Evolutionary conservation across 768 basidiomycete genomes (phyloP).

Genomic region (Phylloporus scabripes): DNA sequence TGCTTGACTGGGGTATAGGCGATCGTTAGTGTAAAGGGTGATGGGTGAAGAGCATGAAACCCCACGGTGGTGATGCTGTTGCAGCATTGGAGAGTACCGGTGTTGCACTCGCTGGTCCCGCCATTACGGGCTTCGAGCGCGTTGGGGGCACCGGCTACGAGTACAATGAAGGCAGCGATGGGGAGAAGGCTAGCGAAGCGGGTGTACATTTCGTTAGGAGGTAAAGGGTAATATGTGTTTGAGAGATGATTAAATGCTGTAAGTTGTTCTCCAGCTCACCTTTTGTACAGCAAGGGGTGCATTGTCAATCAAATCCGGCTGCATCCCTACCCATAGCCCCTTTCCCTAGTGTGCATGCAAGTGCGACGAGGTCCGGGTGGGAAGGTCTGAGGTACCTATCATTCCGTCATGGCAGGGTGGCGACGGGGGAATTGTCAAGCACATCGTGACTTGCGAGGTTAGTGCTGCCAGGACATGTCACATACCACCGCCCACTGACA

Average conservation of each 20-base stretch:
- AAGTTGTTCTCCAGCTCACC: neutral
- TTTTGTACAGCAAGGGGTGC: neutral
- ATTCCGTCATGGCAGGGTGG: too few relatives aligned
- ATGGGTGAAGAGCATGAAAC: neutral
- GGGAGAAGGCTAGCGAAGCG: constrained; percentile 6
- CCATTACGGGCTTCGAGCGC: neutral
- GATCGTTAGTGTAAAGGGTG: neutral
- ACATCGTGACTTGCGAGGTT: too few relatives aligned
- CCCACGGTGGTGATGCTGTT: neutral
- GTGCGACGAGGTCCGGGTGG: too few relatives aligned
- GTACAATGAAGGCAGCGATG: constrained; percentile 7
- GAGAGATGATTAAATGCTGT: too few relatives aligned
- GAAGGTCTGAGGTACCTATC: too few relatives aligned
- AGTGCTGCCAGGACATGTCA: too few relatives aligned
- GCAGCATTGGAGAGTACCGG: constrained; percentile 13
- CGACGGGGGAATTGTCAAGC: too few relatives aligned
- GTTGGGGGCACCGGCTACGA: constrained; percentile 2
- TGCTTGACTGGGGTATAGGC: neutral
- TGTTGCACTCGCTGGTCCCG: too few relatives aligned
- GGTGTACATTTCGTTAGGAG: neutral
- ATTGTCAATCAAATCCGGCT: too few relatives aligned
- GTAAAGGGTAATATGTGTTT: neutral
- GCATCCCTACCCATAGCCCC: too few relatives aligned
- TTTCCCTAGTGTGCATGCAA: too few relatives aligned
- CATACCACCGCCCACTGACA: too few relatives aligned